Conservation (phyloP, 257 asterid species). For the Przewalskia tangutica region DNA sequence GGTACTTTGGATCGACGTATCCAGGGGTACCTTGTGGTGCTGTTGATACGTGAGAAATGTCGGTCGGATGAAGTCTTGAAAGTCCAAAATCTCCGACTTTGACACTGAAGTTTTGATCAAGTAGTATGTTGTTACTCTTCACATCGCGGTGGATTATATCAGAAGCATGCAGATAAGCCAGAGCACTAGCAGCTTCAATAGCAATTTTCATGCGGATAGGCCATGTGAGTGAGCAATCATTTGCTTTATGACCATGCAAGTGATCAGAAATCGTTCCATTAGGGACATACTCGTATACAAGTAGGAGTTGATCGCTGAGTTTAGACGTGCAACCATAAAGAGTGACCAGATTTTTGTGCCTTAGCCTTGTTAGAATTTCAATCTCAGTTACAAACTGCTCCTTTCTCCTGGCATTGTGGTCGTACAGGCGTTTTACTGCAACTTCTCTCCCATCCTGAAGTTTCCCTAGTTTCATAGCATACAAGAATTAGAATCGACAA, state of each 20-base stretch:
- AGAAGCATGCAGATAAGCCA: constrained; percentile 14
- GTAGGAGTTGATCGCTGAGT: background rate
- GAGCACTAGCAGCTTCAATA: constrained; percentile 9
- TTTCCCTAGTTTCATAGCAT: background rate
- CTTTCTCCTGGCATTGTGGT: constrained; percentile 11
- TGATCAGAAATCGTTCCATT: constrained; percentile 18
- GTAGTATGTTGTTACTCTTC: constrained; percentile 12
- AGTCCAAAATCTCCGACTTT: constrained; percentile 18
- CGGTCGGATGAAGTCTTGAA: background rate
- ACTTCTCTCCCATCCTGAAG: constrained; percentile 14
- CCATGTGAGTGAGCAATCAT: constrained; percentile 8
- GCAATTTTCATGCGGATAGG: constrained; percentile 14
- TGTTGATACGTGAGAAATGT: constrained; percentile 12
- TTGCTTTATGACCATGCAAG: constrained; percentile 6
- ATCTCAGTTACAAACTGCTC: constrained; percentile 14
- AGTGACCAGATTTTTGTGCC: constrained; percentile 12
- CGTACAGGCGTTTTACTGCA: constrained; percentile 11
- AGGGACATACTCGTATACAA: constrained; percentile 9
- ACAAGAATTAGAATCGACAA: background rate
- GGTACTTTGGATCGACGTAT: constrained; percentile 11
- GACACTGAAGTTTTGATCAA: constrained; percentile 10
- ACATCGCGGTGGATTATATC: constrained; percentile 19
- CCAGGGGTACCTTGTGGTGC: constrained; percentile 21
- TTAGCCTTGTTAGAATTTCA: constrained; percentile 9
- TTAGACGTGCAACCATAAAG: constrained; percentile 15